Conservation (phyloP, 2,329 filamentous ascomycete species). For the Capronia americana region DNA sequence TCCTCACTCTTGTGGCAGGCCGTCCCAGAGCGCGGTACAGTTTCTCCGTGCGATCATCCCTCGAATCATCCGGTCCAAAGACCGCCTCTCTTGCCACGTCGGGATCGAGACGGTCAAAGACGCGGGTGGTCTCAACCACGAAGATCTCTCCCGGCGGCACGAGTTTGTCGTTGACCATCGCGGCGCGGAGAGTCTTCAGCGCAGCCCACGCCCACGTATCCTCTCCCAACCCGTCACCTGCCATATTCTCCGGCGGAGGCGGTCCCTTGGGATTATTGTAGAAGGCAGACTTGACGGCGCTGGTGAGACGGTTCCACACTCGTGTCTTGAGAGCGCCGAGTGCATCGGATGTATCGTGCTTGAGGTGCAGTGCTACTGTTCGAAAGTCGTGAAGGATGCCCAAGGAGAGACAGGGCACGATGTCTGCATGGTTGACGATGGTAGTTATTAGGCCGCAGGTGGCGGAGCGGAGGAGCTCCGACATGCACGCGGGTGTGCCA, state of each 20-base stretch:
- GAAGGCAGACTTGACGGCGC: constrained; percentile 47
- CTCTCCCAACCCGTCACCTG: constrained; percentile 62
- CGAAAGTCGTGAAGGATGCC: constrained; percentile 78
- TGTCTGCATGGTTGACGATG: constrained; percentile 73
- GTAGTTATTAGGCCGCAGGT: constrained; percentile 78
- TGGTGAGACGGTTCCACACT: constrained; percentile 69
- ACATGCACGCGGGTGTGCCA: constrained; percentile 75
- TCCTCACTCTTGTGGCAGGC: constrained; percentile 71
- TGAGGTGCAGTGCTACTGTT: constrained; percentile 73
- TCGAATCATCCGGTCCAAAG: constrained; percentile 56
- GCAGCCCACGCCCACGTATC: constrained; percentile 72
- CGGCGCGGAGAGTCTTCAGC: constrained; percentile 68
- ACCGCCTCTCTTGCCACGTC: constrained; percentile 36
- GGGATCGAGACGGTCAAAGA: constrained; percentile 68
- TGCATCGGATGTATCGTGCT: constrained; percentile 71
- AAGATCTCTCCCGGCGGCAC: constrained; percentile 80
- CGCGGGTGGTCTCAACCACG: constrained; percentile 70
- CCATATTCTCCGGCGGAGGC: constrained; percentile 51
- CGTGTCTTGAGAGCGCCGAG: constrained; percentile 70
- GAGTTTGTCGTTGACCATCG: constrained; percentile 73
- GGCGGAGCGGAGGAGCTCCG: constrained; percentile 69
- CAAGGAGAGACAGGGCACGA: constrained; percentile 75
- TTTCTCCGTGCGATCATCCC: constrained; percentile 41
- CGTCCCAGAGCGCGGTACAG: constrained; percentile 57
- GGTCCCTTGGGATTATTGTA: constrained; percentile 43